phyloP scores from a whole-genome alignment of 164 flowering plant species.

The Annona squamosa region DNA sequence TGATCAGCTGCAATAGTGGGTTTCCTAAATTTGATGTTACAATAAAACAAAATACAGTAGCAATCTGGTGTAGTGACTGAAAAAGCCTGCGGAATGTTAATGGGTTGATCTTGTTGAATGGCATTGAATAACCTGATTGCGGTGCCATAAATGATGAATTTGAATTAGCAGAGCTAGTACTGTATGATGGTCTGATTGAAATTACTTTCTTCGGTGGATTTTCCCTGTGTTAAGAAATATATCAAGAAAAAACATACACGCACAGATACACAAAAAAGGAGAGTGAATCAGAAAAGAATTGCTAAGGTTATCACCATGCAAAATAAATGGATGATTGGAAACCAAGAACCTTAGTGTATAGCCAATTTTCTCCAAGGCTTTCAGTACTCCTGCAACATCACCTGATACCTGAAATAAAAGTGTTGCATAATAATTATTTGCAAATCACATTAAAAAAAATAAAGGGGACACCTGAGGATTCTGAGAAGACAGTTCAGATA shows the following conservation, averaged over 20 bases:
- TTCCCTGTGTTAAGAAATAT: slow-evolving; percentile 34
- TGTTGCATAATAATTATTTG: background rate
- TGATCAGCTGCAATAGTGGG: slow-evolving; percentile 80
- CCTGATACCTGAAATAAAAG: slow-evolving; percentile 58
- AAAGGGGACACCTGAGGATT: background rate
- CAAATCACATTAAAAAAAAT: background rate
- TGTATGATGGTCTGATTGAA: slow-evolving; percentile 61
- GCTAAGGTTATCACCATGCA: too few relatives aligned
- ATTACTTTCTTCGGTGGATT: slow-evolving; percentile 75
- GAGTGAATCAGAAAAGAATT: background rate
- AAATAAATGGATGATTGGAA: background rate
- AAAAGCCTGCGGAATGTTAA: slow-evolving; percentile 11
- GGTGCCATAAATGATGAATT: slow-evolving; percentile 44
- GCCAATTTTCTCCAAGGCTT: slow-evolving; percentile 72
- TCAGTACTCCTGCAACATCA: slow-evolving; percentile 55
- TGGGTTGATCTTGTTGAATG: slow-evolving; percentile 10
- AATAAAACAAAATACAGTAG: slow-evolving; percentile 32
- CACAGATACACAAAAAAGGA: background rate
- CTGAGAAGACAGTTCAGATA: background rate
- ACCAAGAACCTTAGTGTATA: slow-evolving; percentile 51
- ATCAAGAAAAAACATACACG: background rate
- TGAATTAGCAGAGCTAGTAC: slow-evolving; percentile 25
- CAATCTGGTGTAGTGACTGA: slow-evolving; percentile 17
- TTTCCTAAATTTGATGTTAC: slow-evolving; percentile 54
- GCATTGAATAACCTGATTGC: slow-evolving; percentile 52